Evolutionary conservation across 345 rosid genomes (phyloP), one percentile per base, ranked within the genome.

Genomic region (Garcia nutans): DNA sequence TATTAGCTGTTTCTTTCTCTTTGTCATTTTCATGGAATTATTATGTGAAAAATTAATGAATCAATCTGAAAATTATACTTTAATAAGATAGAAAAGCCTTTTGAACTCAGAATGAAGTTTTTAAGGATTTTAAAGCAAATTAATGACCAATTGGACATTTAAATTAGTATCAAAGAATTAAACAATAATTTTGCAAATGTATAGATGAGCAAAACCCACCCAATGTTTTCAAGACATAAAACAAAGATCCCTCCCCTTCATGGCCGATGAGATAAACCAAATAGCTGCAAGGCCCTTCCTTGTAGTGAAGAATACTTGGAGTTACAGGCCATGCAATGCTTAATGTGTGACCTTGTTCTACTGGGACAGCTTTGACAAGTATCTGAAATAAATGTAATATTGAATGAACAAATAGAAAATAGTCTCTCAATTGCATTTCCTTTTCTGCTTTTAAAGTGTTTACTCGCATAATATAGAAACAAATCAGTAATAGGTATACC

Each of bases 221-320:
- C 81, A 91, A 79, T 60, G 78, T 87, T 79, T 94, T 94, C 87
- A 92, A 85, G 87, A 91, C 82, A 55, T 88, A 82, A 85, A 86
- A 94, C 76, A 92, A 70, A 41, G 97, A 92, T 76, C 98, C 98
- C 85, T 92, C 95, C 77, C 93, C 97, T 87, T 92, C 89, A 79
- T 94, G 97, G 63, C 95, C 95, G 74, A 92, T 88, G 71, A 92
- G 90, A 80, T 94, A 93, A 77, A 87, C 84, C 76, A 94, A 91
- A 88, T 94, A 94, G 80, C 71, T 88, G 87, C 92, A 76, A 63
- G 97, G 93, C 74, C 85, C 95, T 85, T 94, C 97, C 82, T 88
- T 89, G 79, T 92, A 94, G 75, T 82, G 89, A 77, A 66, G 87
- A 89, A 92, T 92, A 76, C 91, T 86, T 17, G 97, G 95, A 75